Conservation (phyloP, 768 basidiomycete species). For the Tricholoma furcatifolium region DNA sequence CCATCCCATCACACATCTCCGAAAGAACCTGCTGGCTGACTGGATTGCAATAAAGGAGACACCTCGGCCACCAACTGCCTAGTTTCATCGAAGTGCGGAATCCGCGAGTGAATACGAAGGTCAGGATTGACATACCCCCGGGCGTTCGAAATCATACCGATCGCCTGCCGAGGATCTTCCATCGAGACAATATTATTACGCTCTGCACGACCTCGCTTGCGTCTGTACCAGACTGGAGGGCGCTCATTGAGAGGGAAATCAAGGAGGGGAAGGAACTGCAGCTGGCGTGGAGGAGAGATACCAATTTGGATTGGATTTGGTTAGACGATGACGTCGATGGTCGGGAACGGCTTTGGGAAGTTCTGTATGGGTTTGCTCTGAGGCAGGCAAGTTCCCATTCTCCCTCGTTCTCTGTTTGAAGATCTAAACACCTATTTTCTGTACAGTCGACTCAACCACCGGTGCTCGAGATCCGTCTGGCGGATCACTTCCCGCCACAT, state of each 20-base stretch:
- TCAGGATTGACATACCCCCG: constrained; percentile 69
- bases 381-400: constrained; percentile 50
- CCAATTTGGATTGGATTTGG: constrained; percentile 86
- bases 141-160: constrained; percentile 34
- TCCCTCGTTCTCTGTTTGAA: neutral
- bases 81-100: constrained; percentile 65
- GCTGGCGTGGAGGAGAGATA: constrained; percentile 76
- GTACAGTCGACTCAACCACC: constrained; percentile 40
- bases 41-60: constrained; percentile 51
- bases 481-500: constrained; percentile 60
- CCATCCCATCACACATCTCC: neutral
- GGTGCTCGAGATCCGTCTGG: constrained; percentile 72
- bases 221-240: constrained; percentile 59
- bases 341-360: constrained; percentile 62
- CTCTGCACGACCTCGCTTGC: constrained; percentile 59
- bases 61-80: constrained; percentile 73
- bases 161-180: constrained; percentile 52
- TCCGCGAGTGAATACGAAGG: constrained; percentile 62
- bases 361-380: constrained; percentile 74
- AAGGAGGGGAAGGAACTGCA: constrained; percentile 58
- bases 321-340: constrained; percentile 66
- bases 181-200: constrained; percentile 57
- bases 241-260: constrained; percentile 53
- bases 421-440: neutral
- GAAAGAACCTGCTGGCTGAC: constrained; percentile 1